Conservation (phyloP, 129 eudicot genomes). For the Pulicaria dysenterica region DNA sequence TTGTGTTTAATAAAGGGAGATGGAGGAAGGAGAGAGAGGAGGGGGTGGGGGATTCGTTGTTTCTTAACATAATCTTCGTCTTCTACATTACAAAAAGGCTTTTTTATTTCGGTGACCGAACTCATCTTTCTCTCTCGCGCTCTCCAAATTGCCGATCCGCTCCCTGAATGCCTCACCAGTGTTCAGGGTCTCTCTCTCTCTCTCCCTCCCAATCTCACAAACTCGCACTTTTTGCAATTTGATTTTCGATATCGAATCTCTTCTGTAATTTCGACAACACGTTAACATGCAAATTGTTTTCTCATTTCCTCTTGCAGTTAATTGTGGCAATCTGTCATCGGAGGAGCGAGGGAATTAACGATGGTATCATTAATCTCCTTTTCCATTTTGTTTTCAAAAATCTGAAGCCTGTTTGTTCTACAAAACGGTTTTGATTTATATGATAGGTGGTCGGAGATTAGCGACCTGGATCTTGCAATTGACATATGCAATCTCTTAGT, state of each 20-base stretch:
- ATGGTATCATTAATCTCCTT: constrained; percentile 38
- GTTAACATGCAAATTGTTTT: constrained; percentile 16
- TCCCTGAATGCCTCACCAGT: constrained; percentile 99
- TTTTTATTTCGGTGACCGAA: constrained; percentile 39
- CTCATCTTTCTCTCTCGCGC: constrained; percentile 66
- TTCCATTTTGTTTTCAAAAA: not conserved
- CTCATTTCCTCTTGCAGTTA: constrained; percentile 47
- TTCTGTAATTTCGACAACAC: not conserved
- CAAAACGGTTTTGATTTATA: not conserved
- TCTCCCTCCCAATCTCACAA: not conserved
- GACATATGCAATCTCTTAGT: constrained; percentile 44
- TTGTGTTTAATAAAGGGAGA: constrained; percentile 27
- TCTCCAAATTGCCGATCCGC: constrained; percentile 64
- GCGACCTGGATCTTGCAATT: constrained; percentile 51
- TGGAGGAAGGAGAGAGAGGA: constrained; percentile 18
- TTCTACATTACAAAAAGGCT: constrained; percentile 26
- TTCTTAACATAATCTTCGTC: constrained; percentile 15
- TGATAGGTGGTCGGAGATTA: constrained; percentile 82
- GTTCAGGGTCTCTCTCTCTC: constrained; percentile 62
- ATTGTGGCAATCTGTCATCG: constrained; percentile 62
- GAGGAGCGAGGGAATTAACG: constrained; percentile 79
- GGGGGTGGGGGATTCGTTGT: constrained; percentile 34
- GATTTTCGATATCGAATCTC: not conserved
- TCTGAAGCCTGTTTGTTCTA: too few species aligned
- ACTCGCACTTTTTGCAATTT: not conserved